A percentile compares a stretch with the other conserved stretches of the same genome.
Evolutionary conservation across 441 rosid genomes (phyloP).

Genomic region (Gossypium gossypioides): DNA sequence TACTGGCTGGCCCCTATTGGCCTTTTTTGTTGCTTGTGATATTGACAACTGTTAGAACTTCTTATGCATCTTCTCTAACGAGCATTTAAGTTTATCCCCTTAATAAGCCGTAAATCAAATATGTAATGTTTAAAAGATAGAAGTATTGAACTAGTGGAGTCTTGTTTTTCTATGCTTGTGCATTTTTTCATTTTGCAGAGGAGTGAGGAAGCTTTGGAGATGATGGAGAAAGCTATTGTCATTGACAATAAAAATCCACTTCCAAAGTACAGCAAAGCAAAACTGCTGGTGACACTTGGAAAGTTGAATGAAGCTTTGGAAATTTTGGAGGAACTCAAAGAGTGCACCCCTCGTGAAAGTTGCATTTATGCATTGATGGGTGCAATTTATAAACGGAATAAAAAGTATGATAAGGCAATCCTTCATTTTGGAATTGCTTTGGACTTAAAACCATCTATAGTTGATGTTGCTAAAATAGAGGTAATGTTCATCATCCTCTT

Average conservation of each 20-base stretch:
- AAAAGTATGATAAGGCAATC: conserved; percentile 67
- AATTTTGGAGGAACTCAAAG: conserved; percentile 80
- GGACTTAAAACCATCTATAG: conserved; percentile 72
- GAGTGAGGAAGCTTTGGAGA: conserved; percentile 67
- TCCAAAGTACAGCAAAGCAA: conserved; percentile 88
- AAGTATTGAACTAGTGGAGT: not conserved
- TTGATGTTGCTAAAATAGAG: conserved; percentile 71
- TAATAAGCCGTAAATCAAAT: not conserved
- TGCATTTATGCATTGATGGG: conserved; percentile 85
- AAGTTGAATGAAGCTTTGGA: conserved; percentile 54
- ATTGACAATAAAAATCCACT: conserved; percentile 77
- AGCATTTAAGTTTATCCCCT: not conserved
- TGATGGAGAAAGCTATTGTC: conserved; percentile 72
- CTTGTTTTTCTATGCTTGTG: conserved; percentile 1
- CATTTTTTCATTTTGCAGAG: conserved; percentile 37
- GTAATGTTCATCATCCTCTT: conserved; percentile 23
- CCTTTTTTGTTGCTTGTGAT: not conserved
- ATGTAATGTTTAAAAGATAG: not conserved
- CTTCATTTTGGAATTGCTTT: conserved; percentile 75
- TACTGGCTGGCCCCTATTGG: not conserved
- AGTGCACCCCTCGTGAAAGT: conserved; percentile 67
- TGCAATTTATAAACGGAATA: conserved; percentile 47
- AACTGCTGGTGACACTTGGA: conserved; percentile 52
- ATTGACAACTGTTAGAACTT: not conserved
- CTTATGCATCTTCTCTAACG: not conserved